These are phyloP conservation scores for Hansenula sp. DNA, from an alignment of 1,139 yeast genomes.

Conservation along the genomic window DNA sequence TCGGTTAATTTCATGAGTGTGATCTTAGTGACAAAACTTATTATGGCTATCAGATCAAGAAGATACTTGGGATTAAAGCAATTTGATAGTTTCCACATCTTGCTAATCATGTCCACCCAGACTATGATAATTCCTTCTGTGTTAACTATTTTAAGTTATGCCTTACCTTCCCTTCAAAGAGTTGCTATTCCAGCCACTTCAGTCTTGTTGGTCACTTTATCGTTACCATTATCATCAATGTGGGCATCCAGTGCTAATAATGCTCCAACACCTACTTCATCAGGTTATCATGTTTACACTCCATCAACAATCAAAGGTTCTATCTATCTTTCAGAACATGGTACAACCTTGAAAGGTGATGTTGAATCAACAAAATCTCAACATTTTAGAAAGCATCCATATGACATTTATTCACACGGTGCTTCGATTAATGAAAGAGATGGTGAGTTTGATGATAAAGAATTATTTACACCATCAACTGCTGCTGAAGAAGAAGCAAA, in stretches of 20 bases:
- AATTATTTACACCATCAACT: constrained; percentile 25
- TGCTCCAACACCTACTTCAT: constrained; percentile 29
- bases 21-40: constrained; percentile 56
- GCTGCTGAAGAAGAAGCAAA: constrained; percentile 29
- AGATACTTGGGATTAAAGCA: constrained; percentile 73
- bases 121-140: constrained; percentile 76
- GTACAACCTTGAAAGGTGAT: constrained; percentile 7
- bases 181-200: constrained; percentile 36
- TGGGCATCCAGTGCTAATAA: constrained; percentile 75
- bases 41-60: constrained; percentile 65
- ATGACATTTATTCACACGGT: background rate
- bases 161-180: constrained; percentile 22
- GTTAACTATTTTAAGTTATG: constrained; percentile 52
- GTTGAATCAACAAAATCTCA: background rate
- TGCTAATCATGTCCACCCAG: constrained; percentile 79
- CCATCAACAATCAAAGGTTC: constrained; percentile 15
- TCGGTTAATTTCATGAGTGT: constrained; percentile 62
- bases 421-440: constrained; percentile 2
- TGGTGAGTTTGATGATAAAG: constrained; percentile 16
- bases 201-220: constrained; percentile 47
- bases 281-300: constrained; percentile 10
- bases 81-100: constrained; percentile 75
- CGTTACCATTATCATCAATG: constrained; percentile 78
- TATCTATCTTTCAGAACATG: constrained; percentile 10
- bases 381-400: background rate